Percentiles rank a stretch among this genome's conserved stretches.
These are phyloP conservation scores for Eucalyptus cloeziana DNA, from an alignment of 345 rosid genomes.

Conservation along the genomic window DNA sequence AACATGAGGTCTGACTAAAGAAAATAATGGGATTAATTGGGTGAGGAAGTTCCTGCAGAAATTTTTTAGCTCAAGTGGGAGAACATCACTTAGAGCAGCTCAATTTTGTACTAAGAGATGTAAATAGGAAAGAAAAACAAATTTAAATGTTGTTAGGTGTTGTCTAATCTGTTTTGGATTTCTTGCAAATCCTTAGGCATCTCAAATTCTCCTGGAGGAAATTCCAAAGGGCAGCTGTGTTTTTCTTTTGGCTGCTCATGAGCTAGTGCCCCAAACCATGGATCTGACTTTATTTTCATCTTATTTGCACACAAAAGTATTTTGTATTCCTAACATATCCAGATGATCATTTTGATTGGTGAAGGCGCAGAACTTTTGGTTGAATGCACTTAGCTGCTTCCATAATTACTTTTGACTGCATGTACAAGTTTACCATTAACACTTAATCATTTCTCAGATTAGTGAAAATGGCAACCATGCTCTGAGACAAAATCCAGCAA, in stretches of 20 bases:
- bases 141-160: neutral
- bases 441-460: slow-evolving; percentile 34
- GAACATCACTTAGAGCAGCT: neutral
- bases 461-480: slow-evolving; percentile 44
- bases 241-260: neutral
- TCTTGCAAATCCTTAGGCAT: neutral
- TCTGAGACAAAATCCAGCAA: slow-evolving; percentile 58
- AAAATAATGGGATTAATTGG: neutral
- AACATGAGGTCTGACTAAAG: neutral
- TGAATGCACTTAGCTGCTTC: neutral
- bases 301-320: neutral
- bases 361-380: neutral
- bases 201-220: neutral
- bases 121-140: neutral
- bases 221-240: neutral
- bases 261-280: neutral
- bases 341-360: neutral
- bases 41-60: neutral
- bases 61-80: neutral
- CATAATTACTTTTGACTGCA: neutral
- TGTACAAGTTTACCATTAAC: neutral
- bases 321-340: neutral
- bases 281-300: neutral
- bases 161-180: neutral
- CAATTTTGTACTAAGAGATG: neutral